phyloP scores from a whole-genome alignment of 495 filamentous ascomycete species.

The Podospora comata region DNA sequence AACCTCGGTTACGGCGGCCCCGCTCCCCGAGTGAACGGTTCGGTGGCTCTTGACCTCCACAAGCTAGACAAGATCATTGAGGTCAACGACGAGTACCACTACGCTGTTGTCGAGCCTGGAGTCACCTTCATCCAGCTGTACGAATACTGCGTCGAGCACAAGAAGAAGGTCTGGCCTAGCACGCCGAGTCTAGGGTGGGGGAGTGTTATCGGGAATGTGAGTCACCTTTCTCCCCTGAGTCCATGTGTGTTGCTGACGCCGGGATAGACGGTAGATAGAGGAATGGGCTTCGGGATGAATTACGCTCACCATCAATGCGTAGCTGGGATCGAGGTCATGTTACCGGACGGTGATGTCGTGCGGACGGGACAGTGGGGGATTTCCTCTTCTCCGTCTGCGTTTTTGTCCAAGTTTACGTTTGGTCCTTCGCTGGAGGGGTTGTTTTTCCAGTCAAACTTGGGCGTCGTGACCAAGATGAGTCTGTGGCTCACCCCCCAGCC shows the following conservation, averaged over 20 bases:
- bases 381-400: slow-evolving; percentile 39
- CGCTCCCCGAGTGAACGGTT: slow-evolving; percentile 50
- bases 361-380: slow-evolving; percentile 52
- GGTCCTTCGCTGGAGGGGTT: slow-evolving; percentile 49
- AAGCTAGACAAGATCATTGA: slow-evolving; percentile 56
- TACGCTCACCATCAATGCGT: slow-evolving; percentile 50
- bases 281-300: slow-evolving; percentile 46
- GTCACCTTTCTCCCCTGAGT: background rate
- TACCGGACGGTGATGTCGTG: slow-evolving; percentile 46
- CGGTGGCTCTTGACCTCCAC: slow-evolving; percentile 53
- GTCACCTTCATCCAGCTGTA: slow-evolving; percentile 56
- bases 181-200: slow-evolving; percentile 57
- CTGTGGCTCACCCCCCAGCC: slow-evolving; percentile 48
- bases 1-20: slow-evolving; percentile 58
- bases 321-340: slow-evolving; percentile 49
- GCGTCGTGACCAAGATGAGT: slow-evolving; percentile 49
- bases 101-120: slow-evolving; percentile 55
- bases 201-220: slow-evolving; percentile 54
- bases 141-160: slow-evolving; percentile 46
- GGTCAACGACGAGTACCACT: slow-evolving; percentile 52
- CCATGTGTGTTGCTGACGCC: background rate
- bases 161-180: slow-evolving; percentile 54
- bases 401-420: slow-evolving; percentile 47
- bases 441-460: slow-evolving; percentile 50
- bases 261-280: slow-evolving; percentile 39